Conservation (phyloP, 306 rosid species). For the Hylodesmum podocarpum region DNA sequence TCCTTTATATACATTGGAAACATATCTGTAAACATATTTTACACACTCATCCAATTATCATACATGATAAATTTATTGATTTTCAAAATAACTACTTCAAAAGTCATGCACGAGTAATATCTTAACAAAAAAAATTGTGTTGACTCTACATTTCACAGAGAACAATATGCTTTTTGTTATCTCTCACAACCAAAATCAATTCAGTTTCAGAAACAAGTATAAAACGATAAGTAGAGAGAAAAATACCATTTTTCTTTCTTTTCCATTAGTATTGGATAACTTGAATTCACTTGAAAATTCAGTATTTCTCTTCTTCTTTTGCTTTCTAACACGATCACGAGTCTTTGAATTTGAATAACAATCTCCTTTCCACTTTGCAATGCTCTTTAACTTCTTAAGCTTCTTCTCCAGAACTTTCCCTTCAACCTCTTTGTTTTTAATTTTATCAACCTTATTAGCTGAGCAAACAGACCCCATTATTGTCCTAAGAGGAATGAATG, state of each 20-base stretch:
- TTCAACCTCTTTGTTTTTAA: constrained; percentile 18
- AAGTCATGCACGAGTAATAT: neutral
- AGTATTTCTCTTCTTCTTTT: constrained; percentile 29
- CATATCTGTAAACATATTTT: no score
- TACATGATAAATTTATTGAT: neutral
- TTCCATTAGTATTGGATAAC: constrained; percentile 22
- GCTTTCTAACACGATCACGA: constrained; percentile 18
- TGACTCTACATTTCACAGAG: neutral
- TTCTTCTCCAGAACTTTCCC: constrained; percentile 41
- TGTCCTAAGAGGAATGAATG: neutral
- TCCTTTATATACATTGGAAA: neutral
- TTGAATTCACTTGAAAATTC: constrained; percentile 49
- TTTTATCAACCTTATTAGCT: constrained; percentile 36
- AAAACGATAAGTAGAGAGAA: neutral
- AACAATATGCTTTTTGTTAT: neutral
- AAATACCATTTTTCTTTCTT: constrained; percentile 43
- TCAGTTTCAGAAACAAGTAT: neutral
- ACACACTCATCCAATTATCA: neutral
- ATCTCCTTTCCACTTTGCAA: constrained; percentile 27
- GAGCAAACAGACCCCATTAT: constrained; percentile 80
- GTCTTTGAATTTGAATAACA: constrained; percentile 36
- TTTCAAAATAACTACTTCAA: no score
- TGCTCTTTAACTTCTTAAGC: constrained; percentile 33
- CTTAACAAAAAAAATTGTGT: neutral
- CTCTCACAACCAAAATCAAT: constrained; percentile 15